Conservation (phyloP, 352 stramenopile species). For the Pythium monospermum region DNA sequence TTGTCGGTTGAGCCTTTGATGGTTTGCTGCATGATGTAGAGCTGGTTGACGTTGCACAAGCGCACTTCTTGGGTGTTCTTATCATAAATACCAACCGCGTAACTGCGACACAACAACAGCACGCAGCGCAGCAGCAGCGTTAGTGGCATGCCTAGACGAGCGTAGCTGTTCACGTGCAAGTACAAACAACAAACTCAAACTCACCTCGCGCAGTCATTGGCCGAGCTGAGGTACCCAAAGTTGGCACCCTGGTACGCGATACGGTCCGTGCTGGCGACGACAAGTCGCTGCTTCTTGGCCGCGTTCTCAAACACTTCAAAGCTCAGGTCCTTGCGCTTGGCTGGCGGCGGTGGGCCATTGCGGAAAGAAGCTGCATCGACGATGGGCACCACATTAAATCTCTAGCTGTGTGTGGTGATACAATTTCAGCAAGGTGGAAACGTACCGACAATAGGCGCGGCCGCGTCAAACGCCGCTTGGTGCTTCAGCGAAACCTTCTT, state of each 20-base stretch:
- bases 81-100: constrained; percentile 74
- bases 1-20: constrained; percentile 69
- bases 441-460: constrained; percentile 58
- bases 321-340: constrained; percentile 49
- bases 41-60: constrained; percentile 71
- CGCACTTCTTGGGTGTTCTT: constrained; percentile 68
- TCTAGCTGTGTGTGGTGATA: too few relatives aligned
- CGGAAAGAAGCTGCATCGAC: constrained; percentile 83
- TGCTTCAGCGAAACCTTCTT: constrained; percentile 68
- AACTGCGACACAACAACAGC: constrained; percentile 21
- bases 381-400: too few relatives aligned
- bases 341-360: constrained; percentile 60
- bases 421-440: too few relatives aligned
- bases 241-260: constrained; percentile 83
- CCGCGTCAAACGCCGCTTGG: constrained; percentile 46
- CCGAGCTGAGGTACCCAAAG: constrained; percentile 73
- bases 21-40: constrained; percentile 85
- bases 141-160: background rate
- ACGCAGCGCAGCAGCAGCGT: background rate
- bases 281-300: constrained; percentile 74
- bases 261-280: constrained; percentile 72
- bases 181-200: too few relatives aligned
- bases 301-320: constrained; percentile 82
- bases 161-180: background rate
- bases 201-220: constrained; percentile 58